Percentiles rank a stretch among this genome's conserved stretches.
These are phyloP conservation scores for Neurospora terricola DNA, from an alignment of 495 filamentous ascomycete species.

Conservation along the genomic window DNA sequence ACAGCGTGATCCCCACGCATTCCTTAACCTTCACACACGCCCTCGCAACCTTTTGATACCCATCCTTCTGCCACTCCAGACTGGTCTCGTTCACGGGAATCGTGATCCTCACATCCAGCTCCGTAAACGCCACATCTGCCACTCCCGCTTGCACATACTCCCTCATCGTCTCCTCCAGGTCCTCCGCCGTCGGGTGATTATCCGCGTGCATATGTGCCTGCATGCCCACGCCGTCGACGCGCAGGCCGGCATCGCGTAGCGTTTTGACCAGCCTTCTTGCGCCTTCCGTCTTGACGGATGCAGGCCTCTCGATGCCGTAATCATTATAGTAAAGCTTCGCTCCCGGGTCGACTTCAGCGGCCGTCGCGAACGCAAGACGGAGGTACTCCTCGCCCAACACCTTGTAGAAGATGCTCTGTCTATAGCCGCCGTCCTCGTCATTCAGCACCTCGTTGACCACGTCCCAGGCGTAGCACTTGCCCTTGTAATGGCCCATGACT, in stretches of 20 bases:
- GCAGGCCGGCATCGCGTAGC: conserved; percentile 40
- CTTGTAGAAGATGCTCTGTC: conserved; percentile 45
- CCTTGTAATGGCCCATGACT: conserved; percentile 45
- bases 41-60: conserved; percentile 42
- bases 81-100: conserved; percentile 36
- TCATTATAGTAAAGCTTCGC: conserved; percentile 63
- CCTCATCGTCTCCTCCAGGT: conserved; percentile 39
- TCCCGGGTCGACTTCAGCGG: conserved; percentile 41
- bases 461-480: conserved; percentile 49
- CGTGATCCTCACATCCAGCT: conserved; percentile 50
- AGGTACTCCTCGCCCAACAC: conserved; percentile 49
- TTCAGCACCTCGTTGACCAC: conserved; percentile 60
- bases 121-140: conserved; percentile 51
- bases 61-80: conserved; percentile 45
- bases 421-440: conserved; percentile 55
- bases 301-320: conserved; percentile 52
- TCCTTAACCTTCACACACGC: conserved; percentile 47
- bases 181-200: conserved; percentile 34
- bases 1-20: conserved; percentile 61
- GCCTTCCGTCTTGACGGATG: conserved; percentile 21
- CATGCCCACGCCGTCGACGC: conserved; percentile 57
- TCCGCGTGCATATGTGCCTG: conserved; percentile 54
- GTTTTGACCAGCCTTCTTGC: conserved; percentile 46
- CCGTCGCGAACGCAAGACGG: conserved; percentile 44
- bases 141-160: conserved; percentile 41